Conservation (phyloP, 805 yeast genomes). For the Wickerhamomyces subpelliculosus region DNA sequence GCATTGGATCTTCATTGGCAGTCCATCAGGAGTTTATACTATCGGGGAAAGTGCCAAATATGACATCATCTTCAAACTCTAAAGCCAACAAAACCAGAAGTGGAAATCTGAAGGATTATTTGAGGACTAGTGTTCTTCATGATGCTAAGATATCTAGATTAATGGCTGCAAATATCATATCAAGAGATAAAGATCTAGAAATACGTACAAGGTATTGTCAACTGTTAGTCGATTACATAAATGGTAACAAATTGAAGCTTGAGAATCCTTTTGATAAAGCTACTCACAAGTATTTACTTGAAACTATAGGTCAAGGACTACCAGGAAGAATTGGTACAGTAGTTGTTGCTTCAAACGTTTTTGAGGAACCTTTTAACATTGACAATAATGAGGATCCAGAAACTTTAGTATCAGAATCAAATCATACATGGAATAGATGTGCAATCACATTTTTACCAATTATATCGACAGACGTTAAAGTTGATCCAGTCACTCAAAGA, state of each 20-base stretch:
- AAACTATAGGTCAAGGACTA: not conserved
- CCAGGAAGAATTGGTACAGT: slow-evolving; percentile 1
- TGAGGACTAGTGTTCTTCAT: slow-evolving; percentile 3
- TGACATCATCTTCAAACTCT: not conserved
- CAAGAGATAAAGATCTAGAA: slow-evolving; percentile 9
- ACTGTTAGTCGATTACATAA: slow-evolving; percentile 9
- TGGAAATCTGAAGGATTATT: slow-evolving; percentile 8
- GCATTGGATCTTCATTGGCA: slow-evolving; percentile 13
- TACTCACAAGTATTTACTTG: slow-evolving; percentile 6
- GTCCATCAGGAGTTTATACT: slow-evolving; percentile 12
- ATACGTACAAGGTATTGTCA: slow-evolving; percentile 12
- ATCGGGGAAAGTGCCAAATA: slow-evolving; percentile 1
- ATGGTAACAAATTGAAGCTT: slow-evolving; percentile 2
- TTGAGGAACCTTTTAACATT: slow-evolving; percentile 16
- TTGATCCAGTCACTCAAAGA: slow-evolving; percentile 15
- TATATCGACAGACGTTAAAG: slow-evolving; percentile 1
- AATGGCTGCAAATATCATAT: slow-evolving; percentile 11
- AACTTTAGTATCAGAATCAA: slow-evolving; percentile 8
- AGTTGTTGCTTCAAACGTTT: slow-evolving; percentile 7
- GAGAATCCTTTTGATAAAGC: slow-evolving; percentile 11
- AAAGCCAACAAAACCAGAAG: not conserved
- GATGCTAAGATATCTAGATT: slow-evolving; percentile 3
- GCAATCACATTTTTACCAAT: slow-evolving; percentile 15
- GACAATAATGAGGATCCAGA: slow-evolving; percentile 4
- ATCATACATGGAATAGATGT: slow-evolving; percentile 20